A percentile compares a stretch with the other conserved stretches of the same genome.
Evolutionary conservation across 1,284 basidiomycete genomes (phyloP).

Genomic region (Ustilago lituana): DNA sequence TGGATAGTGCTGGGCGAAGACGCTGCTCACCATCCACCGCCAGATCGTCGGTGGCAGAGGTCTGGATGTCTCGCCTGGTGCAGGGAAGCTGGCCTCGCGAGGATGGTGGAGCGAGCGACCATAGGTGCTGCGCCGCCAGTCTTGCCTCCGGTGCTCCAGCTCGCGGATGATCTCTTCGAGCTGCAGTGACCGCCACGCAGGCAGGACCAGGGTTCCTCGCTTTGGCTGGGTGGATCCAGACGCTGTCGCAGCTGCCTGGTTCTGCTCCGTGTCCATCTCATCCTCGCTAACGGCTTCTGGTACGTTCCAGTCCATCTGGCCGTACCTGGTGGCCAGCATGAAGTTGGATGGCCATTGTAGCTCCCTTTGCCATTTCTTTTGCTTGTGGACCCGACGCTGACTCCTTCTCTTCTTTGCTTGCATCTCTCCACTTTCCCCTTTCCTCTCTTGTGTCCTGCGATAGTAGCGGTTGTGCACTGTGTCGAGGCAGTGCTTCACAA

Average conservation of each 20-base stretch:
- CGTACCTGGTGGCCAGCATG: neutral
- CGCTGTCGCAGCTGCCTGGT: neutral
- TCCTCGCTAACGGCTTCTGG: neutral
- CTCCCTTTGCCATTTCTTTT: neutral
- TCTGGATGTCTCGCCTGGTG: neutral
- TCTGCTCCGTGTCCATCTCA: neutral
- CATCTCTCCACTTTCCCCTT: no score
- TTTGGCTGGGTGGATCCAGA: no score
- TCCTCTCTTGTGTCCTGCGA: neutral
- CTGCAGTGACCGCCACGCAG: neutral
- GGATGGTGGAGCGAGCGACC: neutral
- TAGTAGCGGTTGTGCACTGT: neutral
- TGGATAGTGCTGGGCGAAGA: neutral
- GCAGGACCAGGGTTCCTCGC: neutral
- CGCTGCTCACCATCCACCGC: slow-evolving; percentile 1
- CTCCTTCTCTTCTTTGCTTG: no score
- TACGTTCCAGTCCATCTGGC: neutral
- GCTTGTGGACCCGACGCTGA: neutral
- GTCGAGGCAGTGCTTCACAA: neutral
- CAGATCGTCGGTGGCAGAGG: neutral
- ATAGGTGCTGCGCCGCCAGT: neutral
- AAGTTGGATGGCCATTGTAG: neutral
- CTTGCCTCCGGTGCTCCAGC: neutral
- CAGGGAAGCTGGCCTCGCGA: neutral
- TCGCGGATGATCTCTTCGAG: neutral